Evolutionary conservation across 2,329 filamentous ascomycete species (phyloP), one percentile per base, ranked within the genome.

Genomic region (Magnaporthiopsis incrustans): DNA sequence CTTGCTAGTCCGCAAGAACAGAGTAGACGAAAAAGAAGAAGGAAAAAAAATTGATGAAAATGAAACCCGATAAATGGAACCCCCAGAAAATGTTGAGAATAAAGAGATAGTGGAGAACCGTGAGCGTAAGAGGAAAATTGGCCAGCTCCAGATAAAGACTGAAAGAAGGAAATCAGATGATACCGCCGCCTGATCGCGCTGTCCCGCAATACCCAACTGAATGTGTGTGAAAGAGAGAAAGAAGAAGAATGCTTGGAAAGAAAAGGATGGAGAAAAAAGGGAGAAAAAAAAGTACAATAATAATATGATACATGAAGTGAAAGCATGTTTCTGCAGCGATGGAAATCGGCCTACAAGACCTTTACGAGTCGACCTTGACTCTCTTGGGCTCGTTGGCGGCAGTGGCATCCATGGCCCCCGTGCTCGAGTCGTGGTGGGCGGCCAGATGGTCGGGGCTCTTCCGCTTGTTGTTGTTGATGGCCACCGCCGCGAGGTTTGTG

Each of bases 391-490:
- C 83, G n/a, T 73, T 75, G 30, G 81, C 81, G 4, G 59, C 59
- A 30, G 81, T 81, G 4, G 59, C 33, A 32, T 62, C 61, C 30
- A 62, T 56, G n/a, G 61, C 56, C 6, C 30, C 38, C 76, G 72
- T 3, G 74, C 71, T 32, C 83, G 81, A 1, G 75, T 74, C 11
- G 73, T 72, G 1, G 76, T 72, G 2, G 76, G 75, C n/a, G 72
- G 74, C 14, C 72, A 73, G 61, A 75, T 77, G 50, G 61, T 86
- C 84, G 1, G 82, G 82, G 65, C 82, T 86, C 74, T 86, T 86
- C 66, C 84, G 76, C 73, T 86, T 86, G n/a, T 75, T 69, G 38
- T n/a, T n/a, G n/a, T 25, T 5, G 68, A 63, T 15, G 33, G n/a
- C 2, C 44, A 25, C 44, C 3, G 44, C 44, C 22, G 44, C 44